A percentile compares a stretch with the other conserved stretches of the same genome.
Evolutionary conservation across 1,284 basidiomycete species (phyloP).

Genomic region (Cryptococcus amylolentus): DNA sequence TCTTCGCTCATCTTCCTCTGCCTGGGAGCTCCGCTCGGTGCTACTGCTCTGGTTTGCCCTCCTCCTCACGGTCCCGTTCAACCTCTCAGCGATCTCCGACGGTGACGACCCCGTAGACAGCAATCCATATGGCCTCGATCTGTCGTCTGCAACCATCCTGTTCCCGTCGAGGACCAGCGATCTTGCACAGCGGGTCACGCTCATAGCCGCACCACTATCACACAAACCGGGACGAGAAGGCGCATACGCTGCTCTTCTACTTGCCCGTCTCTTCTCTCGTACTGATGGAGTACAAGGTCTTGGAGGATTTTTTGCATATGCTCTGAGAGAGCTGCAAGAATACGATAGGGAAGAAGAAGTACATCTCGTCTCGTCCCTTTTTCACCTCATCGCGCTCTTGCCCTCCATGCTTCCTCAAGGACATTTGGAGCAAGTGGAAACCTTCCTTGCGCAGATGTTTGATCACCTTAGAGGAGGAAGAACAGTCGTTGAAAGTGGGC

Average conservation of each 20-base stretch:
- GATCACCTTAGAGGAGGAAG: conserved; percentile 39
- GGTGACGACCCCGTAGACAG: conserved; percentile 36
- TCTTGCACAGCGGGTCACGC: conserved; percentile 56
- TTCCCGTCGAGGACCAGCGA: conserved; percentile 61
- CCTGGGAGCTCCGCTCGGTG: conserved; percentile 81
- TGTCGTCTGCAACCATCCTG: conserved; percentile 66
- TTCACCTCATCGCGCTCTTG: conserved; percentile 39
- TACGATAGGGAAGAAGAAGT: conserved; percentile 39
- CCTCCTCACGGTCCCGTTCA: conserved; percentile 91
- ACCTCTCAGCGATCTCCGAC: conserved; percentile 67
- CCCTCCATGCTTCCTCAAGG: conserved; percentile 32
- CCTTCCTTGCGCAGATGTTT: conserved; percentile 33
- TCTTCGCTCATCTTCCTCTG: conserved; percentile 24
- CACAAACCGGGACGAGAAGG: conserved; percentile 46
- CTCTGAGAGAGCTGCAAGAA: conserved; percentile 29
- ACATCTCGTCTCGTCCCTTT: conserved; percentile 32
- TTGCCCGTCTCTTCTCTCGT: conserved; percentile 45
- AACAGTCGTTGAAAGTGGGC: conserved; percentile 37
- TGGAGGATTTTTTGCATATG: conserved; percentile 38
- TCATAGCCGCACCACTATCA: conserved; percentile 36
- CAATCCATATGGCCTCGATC: conserved; percentile 57
- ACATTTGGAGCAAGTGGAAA: conserved; percentile 34
- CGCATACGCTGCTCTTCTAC: conserved; percentile 42
- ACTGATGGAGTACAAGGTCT: conserved; percentile 38
- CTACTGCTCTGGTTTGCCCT: conserved; percentile 89